phyloP scores from a whole-genome alignment of 805 yeast species.

The Nadsonia fulvescens region DNA sequence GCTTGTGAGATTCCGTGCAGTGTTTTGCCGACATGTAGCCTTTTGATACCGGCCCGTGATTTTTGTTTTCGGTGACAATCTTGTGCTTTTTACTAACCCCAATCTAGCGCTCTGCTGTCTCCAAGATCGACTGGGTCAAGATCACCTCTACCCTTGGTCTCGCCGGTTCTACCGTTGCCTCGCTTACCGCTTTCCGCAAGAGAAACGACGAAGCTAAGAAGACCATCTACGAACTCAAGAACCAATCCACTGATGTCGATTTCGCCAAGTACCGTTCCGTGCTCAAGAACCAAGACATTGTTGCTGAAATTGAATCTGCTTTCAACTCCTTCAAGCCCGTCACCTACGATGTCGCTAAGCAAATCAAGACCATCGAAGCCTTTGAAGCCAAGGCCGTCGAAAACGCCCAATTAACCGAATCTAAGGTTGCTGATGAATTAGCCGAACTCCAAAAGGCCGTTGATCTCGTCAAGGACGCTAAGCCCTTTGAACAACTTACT shows the following conservation, averaged over 20 bases:
- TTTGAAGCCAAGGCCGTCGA: constrained; percentile 91
- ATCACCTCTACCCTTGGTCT: constrained; percentile 76
- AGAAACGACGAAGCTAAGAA: constrained; percentile 96
- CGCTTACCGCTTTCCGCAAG: constrained; percentile 87
- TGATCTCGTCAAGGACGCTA: constrained; percentile 85
- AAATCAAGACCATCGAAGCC: constrained; percentile 76
- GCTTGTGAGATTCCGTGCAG: no score
- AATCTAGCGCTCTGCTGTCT: constrained; percentile 26
- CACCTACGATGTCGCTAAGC: constrained; percentile 73
- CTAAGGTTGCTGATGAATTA: constrained; percentile 73
- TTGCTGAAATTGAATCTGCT: constrained; percentile 65
- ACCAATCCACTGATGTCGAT: constrained; percentile 64
- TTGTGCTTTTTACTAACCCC: no score
- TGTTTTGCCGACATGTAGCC: no score
- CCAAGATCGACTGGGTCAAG: constrained; percentile 90
- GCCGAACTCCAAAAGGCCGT: constrained; percentile 73
- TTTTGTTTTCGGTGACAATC: no score
- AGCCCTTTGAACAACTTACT: constrained; percentile 94
- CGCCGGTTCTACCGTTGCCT: constrained; percentile 78
- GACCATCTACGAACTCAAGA: constrained; percentile 48
- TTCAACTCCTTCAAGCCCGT: constrained; percentile 64
- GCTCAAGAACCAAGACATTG: constrained; percentile 65
- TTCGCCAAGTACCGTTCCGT: constrained; percentile 61
- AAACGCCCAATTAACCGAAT: constrained; percentile 87
- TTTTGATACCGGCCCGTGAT: no score